These are phyloP conservation scores for Candida ipomoeae DNA, from an alignment of 805 yeast species.

Conservation along the genomic window DNA sequence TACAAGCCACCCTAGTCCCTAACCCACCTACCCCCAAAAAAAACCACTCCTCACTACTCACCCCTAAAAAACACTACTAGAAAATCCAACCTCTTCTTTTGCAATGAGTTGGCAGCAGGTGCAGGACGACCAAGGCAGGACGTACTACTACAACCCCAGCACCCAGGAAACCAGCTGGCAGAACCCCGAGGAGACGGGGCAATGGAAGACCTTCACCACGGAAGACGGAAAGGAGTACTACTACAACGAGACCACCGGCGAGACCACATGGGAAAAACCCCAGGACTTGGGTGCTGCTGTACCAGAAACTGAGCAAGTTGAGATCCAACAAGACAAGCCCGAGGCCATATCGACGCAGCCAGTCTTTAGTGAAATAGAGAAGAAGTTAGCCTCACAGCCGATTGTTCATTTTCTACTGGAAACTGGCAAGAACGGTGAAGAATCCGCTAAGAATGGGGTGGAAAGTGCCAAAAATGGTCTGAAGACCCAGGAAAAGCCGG, in stretches of 20 bases:
- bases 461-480: not conserved
- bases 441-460: not conserved
- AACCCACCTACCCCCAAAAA: not conserved
- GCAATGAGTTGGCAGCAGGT: slow-evolving; percentile 57
- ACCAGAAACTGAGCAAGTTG: not conserved
- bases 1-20: too few relatives aligned
- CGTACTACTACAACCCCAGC: slow-evolving; percentile 63
- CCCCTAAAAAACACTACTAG: too few relatives aligned
- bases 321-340: not conserved
- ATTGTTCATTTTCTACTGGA: not conserved
- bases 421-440: not conserved
- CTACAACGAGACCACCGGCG: slow-evolving; percentile 58
- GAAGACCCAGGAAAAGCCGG: slow-evolving; percentile 5
- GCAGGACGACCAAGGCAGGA: slow-evolving; percentile 59
- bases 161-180: slow-evolving; percentile 80
- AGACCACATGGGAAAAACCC: slow-evolving; percentile 83
- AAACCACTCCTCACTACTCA: not conserved
- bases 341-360: not conserved
- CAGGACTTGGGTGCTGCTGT: slow-evolving; percentile 31
- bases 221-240: slow-evolving; percentile 64
- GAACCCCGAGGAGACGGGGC: slow-evolving; percentile 45
- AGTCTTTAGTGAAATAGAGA: not conserved
- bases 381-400: slow-evolving; percentile 2
- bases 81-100: not conserved
- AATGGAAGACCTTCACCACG: slow-evolving; percentile 44